Evolutionary conservation across 2,329 filamentous ascomycete genomes (phyloP), one percentile per base, ranked within the genome.

Genomic region (Hymenoscyphus salicellus): DNA sequence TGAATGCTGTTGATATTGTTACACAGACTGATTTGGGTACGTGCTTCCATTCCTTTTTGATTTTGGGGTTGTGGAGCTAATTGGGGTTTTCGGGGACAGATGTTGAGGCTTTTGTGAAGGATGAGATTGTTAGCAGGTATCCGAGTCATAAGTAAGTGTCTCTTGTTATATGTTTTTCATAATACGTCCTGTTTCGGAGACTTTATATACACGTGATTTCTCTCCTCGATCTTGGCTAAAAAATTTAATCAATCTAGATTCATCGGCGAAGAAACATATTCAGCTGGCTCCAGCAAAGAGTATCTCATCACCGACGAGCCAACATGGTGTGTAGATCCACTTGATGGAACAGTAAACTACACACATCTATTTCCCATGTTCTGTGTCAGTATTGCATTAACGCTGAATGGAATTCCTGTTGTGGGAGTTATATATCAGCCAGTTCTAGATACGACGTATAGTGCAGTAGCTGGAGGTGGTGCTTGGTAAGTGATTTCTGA

Each of bases 341-440:
- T 93, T 32, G 90, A 93, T 72, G 89, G 83, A 55, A 93, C 90
- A 2, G 89, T 93, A 65, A 93, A 93, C 79, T 93, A 90, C 78
- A 91, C 89, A 33, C 90, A 93, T 75, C 82, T 91, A 5, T 92
- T 91, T 73, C 89, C 89, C 65, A 91, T 92, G 87, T 92, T 91
- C 78, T 93, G 90, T 76, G 87, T 93, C 55, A 91, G 88, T 41
- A 92, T 93, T 72, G 89, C 83, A 58, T 87, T 93, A 72, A 80
- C 89, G 28, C 73, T 90, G 62, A 76, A 83, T 20, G 81, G 83
- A 6, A 76, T 79, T 32, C 88, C 90, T 2, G 76, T 88, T 1
- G 84, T 93, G 60, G 90, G 90, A 23, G 84, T 92, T 56, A 88
- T 93, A 72, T 86, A 89, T 71, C 89, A 89, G 0, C 90, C 90